These are phyloP conservation scores for Pseudogymnoascus sp. DNA, from an alignment of 2,329 filamentous ascomycete genomes.

Conservation along the genomic window DNA sequence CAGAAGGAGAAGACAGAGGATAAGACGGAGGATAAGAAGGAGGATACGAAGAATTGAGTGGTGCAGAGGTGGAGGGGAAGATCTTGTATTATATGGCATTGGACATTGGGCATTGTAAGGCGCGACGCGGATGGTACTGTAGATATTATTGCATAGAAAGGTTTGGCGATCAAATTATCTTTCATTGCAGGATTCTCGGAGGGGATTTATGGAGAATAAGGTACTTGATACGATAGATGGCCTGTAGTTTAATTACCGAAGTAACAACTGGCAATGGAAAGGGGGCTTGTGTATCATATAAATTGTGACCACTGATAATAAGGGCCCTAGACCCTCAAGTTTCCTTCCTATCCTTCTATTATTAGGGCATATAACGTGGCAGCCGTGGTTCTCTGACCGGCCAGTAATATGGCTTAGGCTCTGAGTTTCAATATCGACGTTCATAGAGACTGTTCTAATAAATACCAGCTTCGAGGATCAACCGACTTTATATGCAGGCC, in stretches of 20 bases:
- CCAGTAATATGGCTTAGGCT: neutral
- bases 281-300: neutral
- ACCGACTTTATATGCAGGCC: neutral
- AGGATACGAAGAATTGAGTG: neutral
- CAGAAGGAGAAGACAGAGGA: conserved; percentile 21
- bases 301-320: neutral
- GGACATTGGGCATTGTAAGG: neutral
- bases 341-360: neutral
- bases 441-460: neutral
- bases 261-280: neutral
- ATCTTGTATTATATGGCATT: conserved; percentile 4
- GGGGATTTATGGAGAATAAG: neutral
- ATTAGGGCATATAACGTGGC: neutral
- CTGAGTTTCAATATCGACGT: neutral
- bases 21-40: neutral
- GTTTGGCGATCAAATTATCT: neutral
- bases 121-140: neutral
- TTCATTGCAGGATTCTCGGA: neutral
- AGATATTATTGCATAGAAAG: conserved; percentile 1
- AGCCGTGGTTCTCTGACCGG: neutral
- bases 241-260: neutral
- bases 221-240: neutral
- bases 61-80: neutral
- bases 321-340: neutral
- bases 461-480: neutral